Conservation (phyloP, 352 stramenopile genomes). For the Phytophthora quininea region DNA sequence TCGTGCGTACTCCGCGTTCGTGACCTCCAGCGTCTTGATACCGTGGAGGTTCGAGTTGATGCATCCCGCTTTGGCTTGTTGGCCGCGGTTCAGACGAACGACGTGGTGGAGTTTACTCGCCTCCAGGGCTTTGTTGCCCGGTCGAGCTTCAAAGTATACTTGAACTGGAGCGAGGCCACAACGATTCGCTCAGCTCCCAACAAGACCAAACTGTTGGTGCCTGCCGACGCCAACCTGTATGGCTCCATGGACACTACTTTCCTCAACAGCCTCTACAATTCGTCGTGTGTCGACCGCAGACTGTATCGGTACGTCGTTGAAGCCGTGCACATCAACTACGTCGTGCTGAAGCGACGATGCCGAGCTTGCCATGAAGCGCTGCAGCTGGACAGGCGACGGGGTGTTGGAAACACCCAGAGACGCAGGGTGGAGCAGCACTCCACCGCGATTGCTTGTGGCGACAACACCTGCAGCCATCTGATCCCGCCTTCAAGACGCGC, state of each 20-base stretch:
- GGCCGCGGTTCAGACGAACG: constrained; percentile 28
- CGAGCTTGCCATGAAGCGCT: constrained; percentile 55
- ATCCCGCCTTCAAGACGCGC: constrained; percentile 37
- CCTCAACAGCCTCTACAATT: constrained; percentile 56
- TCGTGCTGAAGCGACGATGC: constrained; percentile 77
- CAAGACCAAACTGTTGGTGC: neutral
- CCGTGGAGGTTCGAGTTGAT: constrained; percentile 57
- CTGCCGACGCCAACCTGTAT: constrained; percentile 42
- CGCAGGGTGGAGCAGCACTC: constrained; percentile 1
- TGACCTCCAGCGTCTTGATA: constrained; percentile 48
- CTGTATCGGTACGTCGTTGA: constrained; percentile 65
- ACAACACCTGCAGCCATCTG: constrained; percentile 38
- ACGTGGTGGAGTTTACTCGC: constrained; percentile 57
- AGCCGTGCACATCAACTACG: constrained; percentile 80
- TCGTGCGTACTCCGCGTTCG: constrained; percentile 44
- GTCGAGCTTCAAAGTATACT: constrained; percentile 63
- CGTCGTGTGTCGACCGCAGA: constrained; percentile 43
- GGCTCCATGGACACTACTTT: constrained; percentile 43
- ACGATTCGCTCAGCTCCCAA: constrained; percentile 15
- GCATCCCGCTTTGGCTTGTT: constrained; percentile 46
- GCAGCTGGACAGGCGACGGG: constrained; percentile 45
- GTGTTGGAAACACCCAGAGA: constrained; percentile 44
- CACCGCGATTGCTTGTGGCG: constrained; percentile 25
- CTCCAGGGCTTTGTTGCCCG: constrained; percentile 64
- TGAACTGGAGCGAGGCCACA: constrained; percentile 59